These are phyloP conservation scores for Planoprotostelium fungivorum DNA, from an alignment of 78 protist genomes.

Conservation along the genomic window DNA sequence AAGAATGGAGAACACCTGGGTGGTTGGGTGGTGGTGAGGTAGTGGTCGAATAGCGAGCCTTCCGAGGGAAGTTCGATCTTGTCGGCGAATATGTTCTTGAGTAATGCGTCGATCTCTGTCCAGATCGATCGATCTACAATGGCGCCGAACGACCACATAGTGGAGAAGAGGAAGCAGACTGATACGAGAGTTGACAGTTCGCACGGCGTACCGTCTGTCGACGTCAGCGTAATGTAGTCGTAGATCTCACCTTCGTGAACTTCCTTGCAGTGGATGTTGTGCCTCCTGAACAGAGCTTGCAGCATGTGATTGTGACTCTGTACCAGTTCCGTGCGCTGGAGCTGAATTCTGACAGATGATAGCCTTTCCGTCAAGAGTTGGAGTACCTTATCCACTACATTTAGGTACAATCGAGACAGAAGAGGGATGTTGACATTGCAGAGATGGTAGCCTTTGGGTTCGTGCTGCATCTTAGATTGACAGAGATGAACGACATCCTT, in stretches of 20 bases:
- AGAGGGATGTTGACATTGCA: too few relatives aligned
- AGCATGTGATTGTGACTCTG: not conserved
- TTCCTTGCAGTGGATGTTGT: conserved; percentile 2
- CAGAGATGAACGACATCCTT: not conserved
- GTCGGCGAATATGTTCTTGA: not conserved
- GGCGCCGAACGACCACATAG: conserved; percentile 61
- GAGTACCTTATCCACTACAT: too few relatives aligned
- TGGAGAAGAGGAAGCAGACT: conserved; percentile 43
- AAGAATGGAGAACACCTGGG: not conserved
- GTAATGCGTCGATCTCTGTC: not conserved
- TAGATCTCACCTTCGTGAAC: conserved; percentile 20
- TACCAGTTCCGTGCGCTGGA: not conserved
- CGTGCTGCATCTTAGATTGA: too few relatives aligned
- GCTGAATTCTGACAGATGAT: not conserved
- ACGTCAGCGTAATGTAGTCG: conserved; percentile 38
- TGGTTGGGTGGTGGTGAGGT: not conserved
- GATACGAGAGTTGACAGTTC: conserved; percentile 3
- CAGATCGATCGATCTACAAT: not conserved
- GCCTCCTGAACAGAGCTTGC: conserved; percentile 33
- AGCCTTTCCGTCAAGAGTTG: too few relatives aligned
- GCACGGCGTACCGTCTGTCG: conserved; percentile 3
- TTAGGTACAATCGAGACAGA: too few relatives aligned
- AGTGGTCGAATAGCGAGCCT: not conserved
- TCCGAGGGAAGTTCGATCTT: not conserved
- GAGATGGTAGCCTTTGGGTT: too few relatives aligned